Conservation (phyloP, 768 basidiomycete genomes). For the Tricholoma sp. region DNA sequence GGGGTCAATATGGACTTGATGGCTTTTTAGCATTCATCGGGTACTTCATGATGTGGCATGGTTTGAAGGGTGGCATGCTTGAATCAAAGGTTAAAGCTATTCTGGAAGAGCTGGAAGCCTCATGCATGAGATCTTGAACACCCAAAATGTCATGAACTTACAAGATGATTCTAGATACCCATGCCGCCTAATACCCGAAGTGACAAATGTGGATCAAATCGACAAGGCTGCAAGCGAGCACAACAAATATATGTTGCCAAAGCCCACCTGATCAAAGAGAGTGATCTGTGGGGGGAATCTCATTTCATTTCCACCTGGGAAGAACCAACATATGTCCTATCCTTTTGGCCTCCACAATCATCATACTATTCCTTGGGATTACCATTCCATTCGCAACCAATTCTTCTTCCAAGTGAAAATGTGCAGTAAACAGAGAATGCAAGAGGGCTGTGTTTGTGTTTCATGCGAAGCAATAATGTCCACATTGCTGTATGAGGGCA, state of each 20-base stretch:
- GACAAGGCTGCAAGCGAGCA: background rate
- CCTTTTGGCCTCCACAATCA: no score
- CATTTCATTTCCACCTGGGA: no score
- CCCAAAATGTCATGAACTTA: background rate
- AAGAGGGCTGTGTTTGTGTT: background rate
- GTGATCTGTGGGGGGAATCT: background rate
- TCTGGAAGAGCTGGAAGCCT: background rate
- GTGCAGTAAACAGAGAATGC: background rate
- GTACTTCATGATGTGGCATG: background rate
- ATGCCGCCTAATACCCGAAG: background rate
- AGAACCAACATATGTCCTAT: no score
- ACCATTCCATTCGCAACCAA: background rate
- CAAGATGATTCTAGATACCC: background rate
- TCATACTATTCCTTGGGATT: constrained; percentile 13
- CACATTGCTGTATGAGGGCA: constrained; percentile 6
- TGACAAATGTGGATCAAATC: background rate
- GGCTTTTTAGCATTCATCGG: background rate
- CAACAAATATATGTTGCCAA: background rate
- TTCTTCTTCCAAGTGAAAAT: background rate
- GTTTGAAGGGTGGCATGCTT: background rate
- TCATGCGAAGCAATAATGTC: background rate
- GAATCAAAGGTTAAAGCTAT: background rate
- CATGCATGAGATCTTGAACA: background rate
- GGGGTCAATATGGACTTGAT: background rate
- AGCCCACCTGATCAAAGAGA: background rate